Base-by-base conservation (phyloP, 176 grass and related monocot genomes). In the Thinopyrum elongatum region DNA sequence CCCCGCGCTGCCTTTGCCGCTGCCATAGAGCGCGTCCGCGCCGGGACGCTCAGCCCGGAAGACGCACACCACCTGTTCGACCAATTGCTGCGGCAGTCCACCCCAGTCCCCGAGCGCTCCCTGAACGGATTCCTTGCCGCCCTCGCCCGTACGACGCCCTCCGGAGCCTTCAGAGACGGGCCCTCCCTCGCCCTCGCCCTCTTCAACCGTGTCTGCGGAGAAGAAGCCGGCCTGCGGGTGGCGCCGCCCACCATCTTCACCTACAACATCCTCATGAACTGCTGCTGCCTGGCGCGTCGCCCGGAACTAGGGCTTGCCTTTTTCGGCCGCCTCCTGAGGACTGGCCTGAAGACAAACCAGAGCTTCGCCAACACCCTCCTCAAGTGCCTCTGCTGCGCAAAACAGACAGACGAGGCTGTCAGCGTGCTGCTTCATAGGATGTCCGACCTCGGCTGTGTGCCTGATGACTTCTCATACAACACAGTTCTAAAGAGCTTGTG, bases 401-500 rank as follows among this genome's bases (percentile, higher is more conserved):
- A 86, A 19, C 85, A 23, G 61, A 68, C 69, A 8, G 5, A 26
- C 4, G 57, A 72, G 23, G 83, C 77, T 6, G 83, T 33, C 25
- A 30, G 9, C 21, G 73, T 85, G 44, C 31, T 85, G 65, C 17
- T 85, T 23, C 64, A 81, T 4, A 81, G 64, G 44, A 81, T 90
- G 88, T 25, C 88, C 57, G 16, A 65, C 26, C 31, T 90, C n/a
- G 76, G 77, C n/a, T 85, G 64, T 63, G 7, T 31, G 46, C 88
- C 76, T 14, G 3, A 77, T 68, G 34, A 53, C 0, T 38, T 68
- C 58, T 76, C 77, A 2, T 89, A 84, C 23, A 61, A 0, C 4
- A 27, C 17, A 61, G 19, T 88, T 55, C 76, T 88, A 0, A 88
- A 88, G 62, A 47, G 87, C 1, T 63, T 88, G 26, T 79, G 80